These are phyloP conservation scores for Aspergillus steynii DNA, from an alignment of 495 filamentous ascomycete genomes.

Conservation along the genomic window DNA sequence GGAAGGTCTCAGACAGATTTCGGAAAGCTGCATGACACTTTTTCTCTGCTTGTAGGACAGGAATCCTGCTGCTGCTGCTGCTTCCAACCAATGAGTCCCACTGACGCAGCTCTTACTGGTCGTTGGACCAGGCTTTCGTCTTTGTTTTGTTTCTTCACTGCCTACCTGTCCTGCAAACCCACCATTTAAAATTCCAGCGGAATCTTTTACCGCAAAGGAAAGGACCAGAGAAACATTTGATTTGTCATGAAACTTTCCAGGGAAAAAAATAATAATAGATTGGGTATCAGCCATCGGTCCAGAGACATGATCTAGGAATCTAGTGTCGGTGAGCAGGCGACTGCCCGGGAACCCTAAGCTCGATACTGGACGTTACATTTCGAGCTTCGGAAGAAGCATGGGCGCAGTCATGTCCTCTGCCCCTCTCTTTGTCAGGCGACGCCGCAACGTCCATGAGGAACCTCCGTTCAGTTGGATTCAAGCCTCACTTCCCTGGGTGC, in stretches of 20 bases:
- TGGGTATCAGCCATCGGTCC: not conserved
- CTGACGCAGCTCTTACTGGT: constrained; percentile 9
- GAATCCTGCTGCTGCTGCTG: constrained; percentile 23
- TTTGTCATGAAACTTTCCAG: not conserved
- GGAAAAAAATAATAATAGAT: not conserved
- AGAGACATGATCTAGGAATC: not conserved
- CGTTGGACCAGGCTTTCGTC: not conserved
- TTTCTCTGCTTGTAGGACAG: constrained; percentile 33
- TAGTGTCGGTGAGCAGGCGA: not conserved
- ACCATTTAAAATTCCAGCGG: not conserved
- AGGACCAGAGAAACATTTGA: not conserved
- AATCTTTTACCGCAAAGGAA: not conserved
- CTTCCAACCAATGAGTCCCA: constrained; percentile 25
- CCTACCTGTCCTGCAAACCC: not conserved
- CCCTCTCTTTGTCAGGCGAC: constrained; percentile 18
- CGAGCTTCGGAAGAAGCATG: constrained; percentile 7
- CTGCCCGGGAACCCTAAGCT: not conserved
- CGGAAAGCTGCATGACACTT: constrained; percentile 39
- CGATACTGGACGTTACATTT: not conserved
- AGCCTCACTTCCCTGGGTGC: not conserved
- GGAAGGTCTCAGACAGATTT: constrained; percentile 34
- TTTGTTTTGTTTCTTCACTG: not conserved
- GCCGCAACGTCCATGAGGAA: not conserved
- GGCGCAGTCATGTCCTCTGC: constrained; percentile 9
- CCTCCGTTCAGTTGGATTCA: constrained; percentile 1